phyloP scores from a whole-genome alignment of 2,329 filamentous ascomycete species.

The Lasiodiplodia theobromae region DNA sequence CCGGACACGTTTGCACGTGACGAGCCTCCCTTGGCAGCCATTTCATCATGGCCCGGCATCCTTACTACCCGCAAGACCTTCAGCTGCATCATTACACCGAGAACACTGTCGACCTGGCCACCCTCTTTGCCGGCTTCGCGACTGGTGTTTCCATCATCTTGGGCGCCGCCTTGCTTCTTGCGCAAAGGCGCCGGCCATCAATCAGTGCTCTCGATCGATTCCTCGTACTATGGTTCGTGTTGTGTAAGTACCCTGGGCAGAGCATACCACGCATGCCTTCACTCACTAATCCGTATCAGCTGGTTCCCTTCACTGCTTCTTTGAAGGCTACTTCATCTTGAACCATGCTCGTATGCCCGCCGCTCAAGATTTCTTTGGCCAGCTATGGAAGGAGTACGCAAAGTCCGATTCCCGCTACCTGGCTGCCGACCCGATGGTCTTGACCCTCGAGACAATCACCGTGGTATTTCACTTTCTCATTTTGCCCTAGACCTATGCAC shows the following conservation, averaged over 20 bases:
- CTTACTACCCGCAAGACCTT: constrained; percentile 20
- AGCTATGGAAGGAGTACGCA: constrained; percentile 67
- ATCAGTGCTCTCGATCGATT: constrained; percentile 15
- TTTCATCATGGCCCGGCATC: background rate
- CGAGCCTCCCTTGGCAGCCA: background rate
- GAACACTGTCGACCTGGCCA: background rate
- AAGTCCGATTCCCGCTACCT: constrained; percentile 65
- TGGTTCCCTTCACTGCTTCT: constrained; percentile 24
- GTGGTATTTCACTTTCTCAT: constrained; percentile 41
- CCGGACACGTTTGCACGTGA: background rate
- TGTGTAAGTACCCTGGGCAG: constrained; percentile 4
- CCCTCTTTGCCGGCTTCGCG: constrained; percentile 11
- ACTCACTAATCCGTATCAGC: background rate
- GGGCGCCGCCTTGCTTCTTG: background rate
- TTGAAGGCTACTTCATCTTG: constrained; percentile 16
- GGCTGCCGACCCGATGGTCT: constrained; percentile 60
- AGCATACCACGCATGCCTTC: background rate
- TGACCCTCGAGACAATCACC: constrained; percentile 64
- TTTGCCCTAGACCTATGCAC: background rate
- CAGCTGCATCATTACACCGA: constrained; percentile 7
- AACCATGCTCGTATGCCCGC: constrained; percentile 18
- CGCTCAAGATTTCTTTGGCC: constrained; percentile 48
- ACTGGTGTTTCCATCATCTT: background rate
- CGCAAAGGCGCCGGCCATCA: background rate
- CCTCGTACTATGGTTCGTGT: constrained; percentile 19